A percentile compares a stretch with the other conserved stretches of the same genome.
Conservation (phyloP, 768 basidiomycete species). For the Suillus paluster region DNA sequence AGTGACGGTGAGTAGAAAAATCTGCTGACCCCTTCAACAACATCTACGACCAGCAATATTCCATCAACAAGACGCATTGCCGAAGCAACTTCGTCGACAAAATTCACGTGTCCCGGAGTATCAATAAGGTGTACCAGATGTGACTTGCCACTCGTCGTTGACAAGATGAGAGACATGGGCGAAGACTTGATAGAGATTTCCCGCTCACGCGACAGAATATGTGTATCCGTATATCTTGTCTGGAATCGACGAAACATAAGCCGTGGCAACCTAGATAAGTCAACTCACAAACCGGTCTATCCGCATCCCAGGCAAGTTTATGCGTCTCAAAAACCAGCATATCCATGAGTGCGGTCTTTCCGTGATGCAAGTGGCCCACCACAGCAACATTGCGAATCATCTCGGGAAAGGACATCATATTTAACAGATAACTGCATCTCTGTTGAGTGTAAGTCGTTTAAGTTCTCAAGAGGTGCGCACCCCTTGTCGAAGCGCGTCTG, state of each 20-base stretch:
- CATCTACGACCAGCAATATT: slow-evolving; percentile 92
- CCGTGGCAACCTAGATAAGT: slow-evolving; percentile 13
- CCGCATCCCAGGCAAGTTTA: slow-evolving; percentile 91
- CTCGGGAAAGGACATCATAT: slow-evolving; percentile 88
- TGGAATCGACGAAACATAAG: slow-evolving; percentile 39
- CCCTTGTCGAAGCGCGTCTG: slow-evolving; percentile 97
- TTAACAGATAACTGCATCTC: slow-evolving; percentile 78
- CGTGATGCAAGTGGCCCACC: slow-evolving; percentile 96
- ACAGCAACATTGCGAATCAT: slow-evolving; percentile 97
- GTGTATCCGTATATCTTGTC: slow-evolving; percentile 96
- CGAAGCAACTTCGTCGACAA: slow-evolving; percentile 95
- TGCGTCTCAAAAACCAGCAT: slow-evolving; percentile 98
- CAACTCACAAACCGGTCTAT: slow-evolving; percentile 69
- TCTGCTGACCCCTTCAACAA: slow-evolving; percentile 85
- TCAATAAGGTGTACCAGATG: slow-evolving; percentile 93
- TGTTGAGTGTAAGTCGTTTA: slow-evolving; percentile 11
- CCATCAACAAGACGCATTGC: slow-evolving; percentile 89
- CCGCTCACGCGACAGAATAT: slow-evolving; percentile 84
- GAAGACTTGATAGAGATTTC: slow-evolving; percentile 96
- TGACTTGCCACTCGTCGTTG: slow-evolving; percentile 87
- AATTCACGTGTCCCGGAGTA: slow-evolving; percentile 98
- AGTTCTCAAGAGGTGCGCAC: slow-evolving; percentile 47
- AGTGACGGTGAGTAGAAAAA: slow-evolving; percentile 3
- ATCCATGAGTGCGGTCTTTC: slow-evolving; percentile 96
- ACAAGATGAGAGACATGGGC: slow-evolving; percentile 91